Conservation (phyloP, 805 yeast genomes). For the Wickerhamiella cacticola region DNA sequence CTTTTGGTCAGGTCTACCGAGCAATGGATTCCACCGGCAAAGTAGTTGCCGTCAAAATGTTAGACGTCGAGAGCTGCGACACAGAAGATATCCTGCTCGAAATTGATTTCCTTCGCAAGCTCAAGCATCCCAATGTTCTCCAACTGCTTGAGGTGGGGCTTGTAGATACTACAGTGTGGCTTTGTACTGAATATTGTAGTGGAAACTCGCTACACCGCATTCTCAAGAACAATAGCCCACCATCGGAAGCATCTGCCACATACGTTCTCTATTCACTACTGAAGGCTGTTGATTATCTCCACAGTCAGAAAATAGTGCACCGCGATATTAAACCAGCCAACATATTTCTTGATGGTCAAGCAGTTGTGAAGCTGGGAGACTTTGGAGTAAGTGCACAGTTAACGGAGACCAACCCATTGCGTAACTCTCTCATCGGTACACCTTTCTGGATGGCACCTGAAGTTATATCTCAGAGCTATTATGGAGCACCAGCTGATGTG, state of each 20-base stretch:
- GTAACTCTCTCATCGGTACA: conserved; percentile 82
- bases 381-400: conserved; percentile 89
- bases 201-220: conserved; percentile 80
- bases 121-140: conserved; percentile 55
- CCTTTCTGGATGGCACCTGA: conserved; percentile 99
- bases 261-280: conserved; percentile 52
- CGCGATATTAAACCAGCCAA: conserved; percentile 89
- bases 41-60: conserved; percentile 73
- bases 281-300: conserved; percentile 64
- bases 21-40: conserved; percentile 29
- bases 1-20: conserved; percentile 23
- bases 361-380: conserved; percentile 73
- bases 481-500: conserved; percentile 78
- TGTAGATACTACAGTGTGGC: conserved; percentile 59
- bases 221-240: conserved; percentile 40
- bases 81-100: conserved; percentile 43
- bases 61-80: conserved; percentile 44
- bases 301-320: conserved; percentile 63
- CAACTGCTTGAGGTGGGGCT: conserved; percentile 44
- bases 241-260: conserved; percentile 50
- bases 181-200: conserved; percentile 90
- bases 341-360: conserved; percentile 56
- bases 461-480: conserved; percentile 58
- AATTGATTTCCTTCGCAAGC: conserved; percentile 56
- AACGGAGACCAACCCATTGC: conserved; percentile 38